phyloP scores from a whole-genome alignment of 139 green algal species.

The Nannochloris sp. region DNA sequence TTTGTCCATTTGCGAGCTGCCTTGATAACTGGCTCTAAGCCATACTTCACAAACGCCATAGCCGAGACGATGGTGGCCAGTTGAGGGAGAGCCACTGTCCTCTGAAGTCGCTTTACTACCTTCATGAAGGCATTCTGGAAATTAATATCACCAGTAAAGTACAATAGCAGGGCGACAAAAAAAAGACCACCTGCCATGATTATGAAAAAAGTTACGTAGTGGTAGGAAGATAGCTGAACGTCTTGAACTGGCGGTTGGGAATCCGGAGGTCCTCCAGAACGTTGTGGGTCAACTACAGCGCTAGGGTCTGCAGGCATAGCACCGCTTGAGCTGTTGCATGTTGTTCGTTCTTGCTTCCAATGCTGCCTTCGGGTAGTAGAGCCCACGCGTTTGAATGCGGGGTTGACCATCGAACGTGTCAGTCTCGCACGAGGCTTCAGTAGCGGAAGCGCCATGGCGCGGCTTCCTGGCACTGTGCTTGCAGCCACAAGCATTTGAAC shows the following conservation, averaged over 20 bases:
- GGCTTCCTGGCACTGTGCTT: no score
- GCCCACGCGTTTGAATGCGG: no score
- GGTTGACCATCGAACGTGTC: no score
- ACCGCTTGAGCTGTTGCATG: no score
- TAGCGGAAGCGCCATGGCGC: no score
- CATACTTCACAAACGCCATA: constrained; percentile 38
- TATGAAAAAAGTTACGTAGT: constrained; percentile 36
- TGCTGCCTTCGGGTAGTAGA: no score
- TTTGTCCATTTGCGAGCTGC: constrained; percentile 24
- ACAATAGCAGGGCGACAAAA: constrained; percentile 49
- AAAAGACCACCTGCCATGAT: constrained; percentile 35
- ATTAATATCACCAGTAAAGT: constrained; percentile 46
- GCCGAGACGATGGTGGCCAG: constrained; percentile 29
- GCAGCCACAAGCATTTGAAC: no score
- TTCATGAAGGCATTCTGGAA: constrained; percentile 36
- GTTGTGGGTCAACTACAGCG: not conserved
- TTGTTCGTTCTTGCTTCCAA: no score
- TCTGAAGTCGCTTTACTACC: constrained; percentile 40
- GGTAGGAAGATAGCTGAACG: constrained; percentile 8
- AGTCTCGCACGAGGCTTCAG: no score
- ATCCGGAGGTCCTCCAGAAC: not conserved
- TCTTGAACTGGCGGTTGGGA: not conserved
- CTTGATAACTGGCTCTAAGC: constrained; percentile 48
- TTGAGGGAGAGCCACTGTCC: constrained; percentile 64
- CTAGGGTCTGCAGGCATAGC: not conserved